A percentile compares a stretch with the other conserved stretches of the same genome.
These are phyloP conservation scores for Solanum medicagineum DNA, from an alignment of 257 asterid genomes.

Conservation along the genomic window DNA sequence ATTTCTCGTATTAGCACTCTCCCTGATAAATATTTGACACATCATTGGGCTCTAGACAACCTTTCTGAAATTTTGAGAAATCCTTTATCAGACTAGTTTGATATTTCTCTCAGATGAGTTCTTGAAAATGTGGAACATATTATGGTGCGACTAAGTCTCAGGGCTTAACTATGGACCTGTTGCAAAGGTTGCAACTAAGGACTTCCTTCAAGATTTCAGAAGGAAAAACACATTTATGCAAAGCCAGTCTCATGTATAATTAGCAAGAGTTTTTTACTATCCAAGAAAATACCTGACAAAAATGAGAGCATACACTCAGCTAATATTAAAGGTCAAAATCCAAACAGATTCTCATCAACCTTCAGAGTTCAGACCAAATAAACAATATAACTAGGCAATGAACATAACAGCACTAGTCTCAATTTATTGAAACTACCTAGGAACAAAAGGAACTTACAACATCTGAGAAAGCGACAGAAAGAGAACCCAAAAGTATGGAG, in stretches of 20 bases:
- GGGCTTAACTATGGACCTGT: not conserved
- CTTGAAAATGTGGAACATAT: not conserved
- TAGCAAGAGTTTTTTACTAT: not conserved
- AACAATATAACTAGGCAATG: not conserved
- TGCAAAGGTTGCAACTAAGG: not conserved
- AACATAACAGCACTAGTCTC: not conserved
- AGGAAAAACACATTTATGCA: not conserved
- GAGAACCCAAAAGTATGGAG: constrained; percentile 90
- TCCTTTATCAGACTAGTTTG: not conserved
- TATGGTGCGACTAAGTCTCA: not conserved
- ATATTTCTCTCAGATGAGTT: not conserved
- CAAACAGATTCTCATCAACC: not conserved
- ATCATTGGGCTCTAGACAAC: not conserved
- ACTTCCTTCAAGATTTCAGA: not conserved
- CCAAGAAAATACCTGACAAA: not conserved
- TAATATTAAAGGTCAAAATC: not conserved
- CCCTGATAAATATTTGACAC: not conserved
- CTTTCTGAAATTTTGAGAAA: not conserved
- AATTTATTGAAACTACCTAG: not conserved
- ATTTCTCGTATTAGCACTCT: not conserved
- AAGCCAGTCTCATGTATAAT: not conserved
- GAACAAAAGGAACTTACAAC: constrained; percentile 54
- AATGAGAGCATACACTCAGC: not conserved
- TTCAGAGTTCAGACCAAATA: not conserved
- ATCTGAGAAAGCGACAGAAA: constrained; percentile 95